Evolutionary conservation across 129 eudicot genomes (phyloP), one percentile per base, ranked within the genome.

Genomic region (Kitagawia praeruptora): DNA sequence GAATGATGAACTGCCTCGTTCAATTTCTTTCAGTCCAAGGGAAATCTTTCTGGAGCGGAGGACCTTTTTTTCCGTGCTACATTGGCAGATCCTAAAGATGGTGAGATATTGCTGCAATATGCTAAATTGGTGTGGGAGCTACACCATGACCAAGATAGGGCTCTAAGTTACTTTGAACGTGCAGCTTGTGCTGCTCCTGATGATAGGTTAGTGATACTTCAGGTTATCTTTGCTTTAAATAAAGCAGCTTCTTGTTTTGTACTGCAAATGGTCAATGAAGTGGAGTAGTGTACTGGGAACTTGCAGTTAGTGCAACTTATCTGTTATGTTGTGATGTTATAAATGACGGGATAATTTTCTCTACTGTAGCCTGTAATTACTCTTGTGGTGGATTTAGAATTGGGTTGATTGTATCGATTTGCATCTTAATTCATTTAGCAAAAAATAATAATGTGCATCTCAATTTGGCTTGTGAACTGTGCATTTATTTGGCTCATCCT

Each of bases 91-190:
- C 94, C 97, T 2, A 77, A 84, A 42, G 97, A 88, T 23, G 96
- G 93, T 38, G 92, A 89, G 40, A 77, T 70, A 27, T 75, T 88
- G 67, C 69, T 83, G 84, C 91, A 82, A 25, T 95, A 89, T 86
- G 98, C 94, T 74, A 85, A 86, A 66, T 81, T 95, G 81, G 85
- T 90, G 47, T 92, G 98, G 98, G 89, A 92, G 84, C 86, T 88
- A 42, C 91, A 90, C 79, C 89, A 46, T 76, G 94, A 92, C 83
- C 86, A 81, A 82, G 87, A 88, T 75, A 87, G 78, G 85, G 97
- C 98, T 61, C 74, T 40, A 37, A 80, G 56, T 78, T 92, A 92
- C 83, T 95, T 87, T 58, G 87, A 90, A 79, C 84, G 77, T 49
- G 96, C 98, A n/a, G 87, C 85, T 72, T 80, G 73, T 81, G 91